Conservation (phyloP, 192 early-diverging fungal genomes). For the Phlyctochytrium planicorne region DNA sequence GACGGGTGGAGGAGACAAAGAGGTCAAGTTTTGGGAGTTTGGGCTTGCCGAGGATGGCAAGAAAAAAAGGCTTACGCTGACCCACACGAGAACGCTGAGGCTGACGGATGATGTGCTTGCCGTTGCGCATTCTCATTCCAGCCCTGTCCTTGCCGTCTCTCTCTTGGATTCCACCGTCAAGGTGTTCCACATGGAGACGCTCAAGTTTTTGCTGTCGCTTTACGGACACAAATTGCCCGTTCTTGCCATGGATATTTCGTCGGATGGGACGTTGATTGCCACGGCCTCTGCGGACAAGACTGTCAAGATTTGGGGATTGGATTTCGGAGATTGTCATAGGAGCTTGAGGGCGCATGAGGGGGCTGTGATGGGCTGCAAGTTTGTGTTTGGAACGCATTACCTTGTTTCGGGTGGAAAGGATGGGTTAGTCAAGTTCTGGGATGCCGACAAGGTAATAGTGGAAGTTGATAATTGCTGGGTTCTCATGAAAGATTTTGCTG, state of each 20-base stretch:
- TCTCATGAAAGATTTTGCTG: too few species aligned
- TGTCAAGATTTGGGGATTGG: constrained; percentile 97
- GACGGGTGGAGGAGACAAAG: constrained; percentile 90
- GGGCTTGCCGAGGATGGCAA: constrained; percentile 62
- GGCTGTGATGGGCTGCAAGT: too few species aligned
- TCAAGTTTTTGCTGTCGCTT: constrained; percentile 95
- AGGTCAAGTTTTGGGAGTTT: constrained; percentile 98
- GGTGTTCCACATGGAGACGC: constrained; percentile 92
- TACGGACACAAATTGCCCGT: constrained; percentile 98
- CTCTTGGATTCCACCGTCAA: constrained; percentile 95
- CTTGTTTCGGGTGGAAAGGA: too few species aligned
- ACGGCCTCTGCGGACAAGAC: constrained; percentile 98
- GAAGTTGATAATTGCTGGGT: too few species aligned
- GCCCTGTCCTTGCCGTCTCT: constrained; percentile 84
- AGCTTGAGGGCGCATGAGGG: constrained; percentile 86
- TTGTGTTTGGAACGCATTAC: too few species aligned
- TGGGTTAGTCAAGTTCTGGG: too few species aligned
- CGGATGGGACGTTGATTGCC: constrained; percentile 84
- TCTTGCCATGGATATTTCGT: constrained; percentile 98
- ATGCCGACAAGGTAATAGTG: too few species aligned
- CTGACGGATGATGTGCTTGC: constrained; percentile 93
- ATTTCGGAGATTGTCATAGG: constrained; percentile 99
- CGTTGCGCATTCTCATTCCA: constrained; percentile 80
- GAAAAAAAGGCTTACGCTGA: constrained; percentile 69
- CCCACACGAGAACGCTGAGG: constrained; percentile 86